phyloP scores from a whole-genome alignment of 2,329 filamentous ascomycete genomes.

The Clarireedia paspali region DNA sequence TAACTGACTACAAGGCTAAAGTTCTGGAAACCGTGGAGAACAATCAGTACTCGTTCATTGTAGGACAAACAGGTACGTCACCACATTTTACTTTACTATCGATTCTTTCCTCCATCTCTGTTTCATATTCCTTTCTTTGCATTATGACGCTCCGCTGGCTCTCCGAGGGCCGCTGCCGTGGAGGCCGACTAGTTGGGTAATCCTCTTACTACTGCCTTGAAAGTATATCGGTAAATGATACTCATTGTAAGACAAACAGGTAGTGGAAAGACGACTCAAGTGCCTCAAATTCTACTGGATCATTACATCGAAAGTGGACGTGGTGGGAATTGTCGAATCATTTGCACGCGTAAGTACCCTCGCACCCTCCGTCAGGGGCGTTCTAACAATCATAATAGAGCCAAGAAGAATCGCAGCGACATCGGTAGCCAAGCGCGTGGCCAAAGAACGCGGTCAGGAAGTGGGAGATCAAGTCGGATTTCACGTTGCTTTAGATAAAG shows the following conservation, averaged over 20 bases:
- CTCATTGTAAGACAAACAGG: constrained; percentile 91
- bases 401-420: constrained; percentile 89
- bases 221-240: no score
- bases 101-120: no score
- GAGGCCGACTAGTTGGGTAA: no score
- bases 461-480: constrained; percentile 87
- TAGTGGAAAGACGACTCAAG: constrained; percentile 92
- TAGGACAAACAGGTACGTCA: constrained; percentile 75
- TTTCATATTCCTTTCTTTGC: no score
- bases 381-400: constrained; percentile 32
- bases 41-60: constrained; percentile 86
- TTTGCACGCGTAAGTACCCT: constrained; percentile 59
- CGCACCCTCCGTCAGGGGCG: neutral
- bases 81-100: no score
- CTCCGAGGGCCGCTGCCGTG: no score
- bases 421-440: constrained; percentile 84
- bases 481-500: constrained; percentile 77
- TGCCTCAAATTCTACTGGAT: constrained; percentile 89
- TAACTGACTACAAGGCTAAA: constrained; percentile 76
- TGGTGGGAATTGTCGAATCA: constrained; percentile 72
- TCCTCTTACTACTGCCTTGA: no score
- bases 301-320: constrained; percentile 69
- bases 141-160: no score
- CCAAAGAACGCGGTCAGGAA: constrained; percentile 72
- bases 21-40: constrained; percentile 73